Evolutionary conservation across 2,329 filamentous ascomycete species (phyloP).

Genomic region (Ophiostoma perfectum): DNA sequence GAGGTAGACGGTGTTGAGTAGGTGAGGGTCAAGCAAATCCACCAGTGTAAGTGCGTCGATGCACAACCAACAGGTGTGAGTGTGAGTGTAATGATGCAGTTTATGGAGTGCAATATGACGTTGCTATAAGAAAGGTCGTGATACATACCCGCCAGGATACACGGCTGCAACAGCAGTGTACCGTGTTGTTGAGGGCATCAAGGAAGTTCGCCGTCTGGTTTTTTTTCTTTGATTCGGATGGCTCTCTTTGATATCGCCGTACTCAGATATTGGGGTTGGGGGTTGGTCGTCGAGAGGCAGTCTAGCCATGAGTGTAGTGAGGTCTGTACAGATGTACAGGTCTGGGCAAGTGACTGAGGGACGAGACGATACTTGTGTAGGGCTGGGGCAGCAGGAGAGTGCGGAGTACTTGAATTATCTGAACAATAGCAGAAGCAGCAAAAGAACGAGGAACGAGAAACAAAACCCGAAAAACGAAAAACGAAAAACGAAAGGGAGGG

Average conservation of each 20-base stretch:
- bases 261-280: background rate
- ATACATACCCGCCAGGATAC: conserved; percentile 1
- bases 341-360: background rate
- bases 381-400: background rate
- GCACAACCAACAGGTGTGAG: background rate
- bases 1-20: background rate
- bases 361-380: background rate
- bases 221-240: background rate
- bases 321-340: background rate
- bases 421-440: background rate
- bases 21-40: background rate
- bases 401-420: too few species aligned
- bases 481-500: conserved; percentile 4
- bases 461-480: background rate
- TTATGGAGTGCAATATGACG: background rate
- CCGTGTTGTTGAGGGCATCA: background rate
- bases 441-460: background rate
- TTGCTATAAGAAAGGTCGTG: background rate
- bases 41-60: background rate
- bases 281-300: background rate
- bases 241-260: background rate
- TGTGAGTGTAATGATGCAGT: background rate
- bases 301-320: background rate
- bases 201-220: background rate
- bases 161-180: conserved; percentile 9